Evolutionary conservation across 2,329 filamentous ascomycete genomes (phyloP), one percentile per base, ranked within the genome.

Genomic region (Ophiobolus disseminans): DNA sequence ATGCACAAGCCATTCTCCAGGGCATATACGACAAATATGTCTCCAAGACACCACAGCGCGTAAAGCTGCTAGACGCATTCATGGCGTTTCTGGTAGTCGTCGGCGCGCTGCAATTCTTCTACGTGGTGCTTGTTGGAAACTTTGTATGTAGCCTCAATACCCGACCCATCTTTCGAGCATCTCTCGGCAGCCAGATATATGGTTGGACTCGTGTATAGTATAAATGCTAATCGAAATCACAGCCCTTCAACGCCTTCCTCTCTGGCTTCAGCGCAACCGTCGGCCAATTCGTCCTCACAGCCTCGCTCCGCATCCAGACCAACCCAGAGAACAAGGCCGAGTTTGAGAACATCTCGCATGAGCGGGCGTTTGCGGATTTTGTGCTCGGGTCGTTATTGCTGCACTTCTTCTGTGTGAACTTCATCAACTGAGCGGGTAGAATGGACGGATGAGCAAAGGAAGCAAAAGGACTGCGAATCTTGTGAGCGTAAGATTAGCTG

Each of bases 361-460:
- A 96, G 77, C 85, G 90, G 73, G 93, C 94, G 30, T 99, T 99
- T 75, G 92, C 94, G 70, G 94, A 99, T 78, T 99, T 89, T 72
- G 82, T 99, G 52, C 90, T 97, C 64, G 94, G 93, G 73, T 97
- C 92, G 75, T 75, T 99, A 73, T 90, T 97, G 72, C 78, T 97
- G 74, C 94, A 99, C 80, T 96, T 97, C 79, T 99, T 99, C 82
- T 97, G 92, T 77, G 86, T 97, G 73, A 99, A 99, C 83, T 99
- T 99, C 76, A 97, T 99, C 80, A 99, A 99, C 83, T 99, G 82
- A 80, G 62, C n/a, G 40, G 36, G 34, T 6, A 25, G 35, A 19
- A 8, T 34, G 22, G 20, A 32, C 11, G 4, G 22, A 14, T 41
- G 32, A 25, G n/a, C 20, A 13, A 35, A 19, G 35, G 28, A n/a